Base-by-base conservation (phyloP, 495 filamentous ascomycete species). In the Neurospora pannonica region DNA sequence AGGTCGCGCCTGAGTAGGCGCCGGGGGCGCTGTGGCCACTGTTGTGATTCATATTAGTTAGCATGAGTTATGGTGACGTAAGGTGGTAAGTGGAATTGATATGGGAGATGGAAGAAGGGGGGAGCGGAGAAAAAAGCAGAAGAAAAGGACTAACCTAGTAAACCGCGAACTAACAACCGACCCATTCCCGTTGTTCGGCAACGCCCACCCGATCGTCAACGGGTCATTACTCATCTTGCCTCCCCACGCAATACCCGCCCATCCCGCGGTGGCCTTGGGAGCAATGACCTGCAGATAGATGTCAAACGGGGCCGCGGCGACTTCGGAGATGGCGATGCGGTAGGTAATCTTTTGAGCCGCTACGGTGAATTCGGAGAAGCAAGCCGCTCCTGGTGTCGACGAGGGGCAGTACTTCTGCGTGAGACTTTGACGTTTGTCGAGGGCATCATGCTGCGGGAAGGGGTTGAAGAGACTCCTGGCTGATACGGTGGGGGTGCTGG, bases 211-310 rank as follows among this genome's bases (percentile, higher is more conserved):
- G 1, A 88, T 77, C 1, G 83, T 83, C 46, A 88, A 79, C 13
- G 86, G 86, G 74, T 87, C 87, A 43, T 80, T 80, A 15, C 80
- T 75, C 86, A 88, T 88, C 71, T 80, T 84, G 10, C 86, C 86
- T 28, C 83, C 86, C 85, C 84, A 87, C 2, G 83, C 83, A 19
- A 88, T 46, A 7, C 81, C 85, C 0, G 81, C 83, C 86, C 86
- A 88, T 28, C 83, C 85, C 3, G 81, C 80, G 15, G 71, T 72
- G 34, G 79, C 75, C 21, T 60, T 60, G 0, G 82, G 83, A 15
- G 85, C 85, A 24, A 84, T 80, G 21, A 88, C 77, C 74, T 85
- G 84, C 71, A 88, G 74, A 5, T 87, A 80, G n/a, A 85, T 73
- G 72, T 87, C 85, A 70, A 84, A 87, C 2, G 85, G 82, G 0